Evolutionary conservation across 148 eudicot genomes (phyloP).

Genomic region (Selenicereus undatus): DNA sequence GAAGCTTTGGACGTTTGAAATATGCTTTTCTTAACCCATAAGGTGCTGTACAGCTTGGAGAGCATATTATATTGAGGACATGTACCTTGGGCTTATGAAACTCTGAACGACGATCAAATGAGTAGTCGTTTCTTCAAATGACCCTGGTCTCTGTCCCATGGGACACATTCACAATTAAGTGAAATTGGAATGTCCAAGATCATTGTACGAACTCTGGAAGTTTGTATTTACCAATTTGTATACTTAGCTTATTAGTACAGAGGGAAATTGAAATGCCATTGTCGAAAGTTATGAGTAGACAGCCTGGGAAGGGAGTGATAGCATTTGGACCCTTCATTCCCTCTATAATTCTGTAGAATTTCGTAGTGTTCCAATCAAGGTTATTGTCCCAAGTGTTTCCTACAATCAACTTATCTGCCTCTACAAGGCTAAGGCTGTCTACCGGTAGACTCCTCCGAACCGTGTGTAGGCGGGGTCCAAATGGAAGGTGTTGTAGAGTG

Average conservation of each 20-base stretch:
- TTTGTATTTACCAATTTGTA: not conserved
- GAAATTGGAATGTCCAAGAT: not conserved
- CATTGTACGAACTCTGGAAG: not conserved
- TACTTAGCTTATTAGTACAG: not conserved
- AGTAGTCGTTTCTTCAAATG: not conserved
- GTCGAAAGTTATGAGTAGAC: not conserved
- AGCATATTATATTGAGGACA: not conserved
- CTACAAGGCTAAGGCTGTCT: too few relatives aligned
- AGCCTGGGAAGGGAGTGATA: not conserved
- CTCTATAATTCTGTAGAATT: too few relatives aligned
- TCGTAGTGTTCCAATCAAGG: too few relatives aligned
- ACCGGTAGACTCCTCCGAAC: too few relatives aligned
- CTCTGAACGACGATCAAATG: not conserved
- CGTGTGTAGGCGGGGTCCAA: too few relatives aligned
- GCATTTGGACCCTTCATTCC: not conserved
- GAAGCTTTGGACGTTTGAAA: not conserved
- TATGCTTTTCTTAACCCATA: not conserved
- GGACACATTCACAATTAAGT: not conserved
- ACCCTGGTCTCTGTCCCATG: not conserved
- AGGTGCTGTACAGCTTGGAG: not conserved
- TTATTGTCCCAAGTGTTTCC: too few relatives aligned
- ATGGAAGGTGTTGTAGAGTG: too few relatives aligned
- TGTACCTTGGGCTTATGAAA: conserved; percentile 5
- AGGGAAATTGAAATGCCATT: not conserved
- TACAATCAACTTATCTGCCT: not conserved